Evolutionary conservation across 164 flowering plant genomes (phyloP), one percentile per base, ranked within the genome.

Genomic region (Euptelea pleiosperma): DNA sequence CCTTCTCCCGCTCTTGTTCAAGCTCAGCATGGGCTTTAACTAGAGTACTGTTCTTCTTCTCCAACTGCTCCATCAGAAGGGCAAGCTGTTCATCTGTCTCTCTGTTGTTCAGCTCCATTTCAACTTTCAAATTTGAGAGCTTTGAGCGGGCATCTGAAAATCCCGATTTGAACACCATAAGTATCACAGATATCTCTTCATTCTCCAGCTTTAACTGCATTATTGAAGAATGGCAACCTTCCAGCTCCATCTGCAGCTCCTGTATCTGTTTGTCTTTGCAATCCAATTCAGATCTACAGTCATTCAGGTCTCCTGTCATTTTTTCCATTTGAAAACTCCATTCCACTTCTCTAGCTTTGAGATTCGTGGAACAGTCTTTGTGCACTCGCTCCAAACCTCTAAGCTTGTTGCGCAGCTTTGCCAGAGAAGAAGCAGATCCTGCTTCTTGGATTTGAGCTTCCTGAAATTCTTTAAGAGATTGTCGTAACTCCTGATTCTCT

Each of bases 391-490:
- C 81, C 52, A 86, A 55, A 39, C 58, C 52, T 63, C 64, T 75
- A 39, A 83, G 77, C 62, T 78, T 86, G 65, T 67, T 70, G 1
- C 69, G 79, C 52, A 80, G 63, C 66, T 78, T 82, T 50, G 67
- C n/a, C 45, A 71, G 25, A 0, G 79, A 66, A 66, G 78, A 68
- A 65, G 66, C 44, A 16, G 60, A 33, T 49, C 76, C 73, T 26
- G 76, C 73, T 61, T 72, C 73, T 16, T 60, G 74, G 39, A 79
- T 79, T 53, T 75, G 85, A 60, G 73, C 75, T 76, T 81, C 85
- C 66, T 70, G 84, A n/a, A 79, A 66, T 61, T 79, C 85, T 65
- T 81, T 83, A 14, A 85, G 57, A 18, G 81, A 78, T 30, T 36
- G 47, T 30, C 12, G 51, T 64, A 85, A 35, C 21, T 83, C 88